Percentiles rank a stretch among this genome's conserved stretches.
Evolutionary conservation across 371 early-diverging fungal species (phyloP).

Genomic region (Syncephalastrum monosporum): DNA sequence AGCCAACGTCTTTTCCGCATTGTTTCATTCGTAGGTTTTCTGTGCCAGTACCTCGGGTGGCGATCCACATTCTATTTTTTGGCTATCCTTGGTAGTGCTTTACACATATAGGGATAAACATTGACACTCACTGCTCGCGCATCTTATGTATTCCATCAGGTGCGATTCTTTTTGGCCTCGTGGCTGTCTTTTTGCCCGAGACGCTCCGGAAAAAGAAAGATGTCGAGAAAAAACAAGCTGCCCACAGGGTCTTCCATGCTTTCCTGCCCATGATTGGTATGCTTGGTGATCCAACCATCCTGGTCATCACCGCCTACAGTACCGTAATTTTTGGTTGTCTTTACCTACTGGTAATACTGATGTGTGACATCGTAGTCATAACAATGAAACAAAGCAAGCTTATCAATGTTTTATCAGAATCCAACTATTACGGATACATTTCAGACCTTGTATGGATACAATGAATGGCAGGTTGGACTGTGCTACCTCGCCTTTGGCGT

Average conservation of each 20-base stretch:
- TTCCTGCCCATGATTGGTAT: slow-evolving; percentile 24
- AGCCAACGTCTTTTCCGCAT: neutral
- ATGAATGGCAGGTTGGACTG: slow-evolving; percentile 37
- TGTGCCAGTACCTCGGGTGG: slow-evolving; percentile 64
- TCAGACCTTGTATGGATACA: slow-evolving; percentile 26
- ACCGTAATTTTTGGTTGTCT: slow-evolving; percentile 29
- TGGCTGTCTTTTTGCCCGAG: slow-evolving; percentile 28
- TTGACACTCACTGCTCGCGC: neutral
- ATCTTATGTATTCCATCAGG: neutral
- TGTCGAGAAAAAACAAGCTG: neutral
- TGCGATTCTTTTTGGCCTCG: slow-evolving; percentile 18
- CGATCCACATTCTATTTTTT: slow-evolving; percentile 63
- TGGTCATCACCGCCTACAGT: slow-evolving; percentile 26
- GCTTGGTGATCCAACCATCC: slow-evolving; percentile 24
- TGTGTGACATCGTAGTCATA: neutral
- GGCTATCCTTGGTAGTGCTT: slow-evolving; percentile 39
- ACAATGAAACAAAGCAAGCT: neutral
- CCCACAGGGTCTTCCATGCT: slow-evolving; percentile 4
- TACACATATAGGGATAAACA: neutral
- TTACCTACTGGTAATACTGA: slow-evolving; percentile 22
- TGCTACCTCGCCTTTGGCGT: slow-evolving; percentile 48
- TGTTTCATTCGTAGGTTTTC: slow-evolving; percentile 30
- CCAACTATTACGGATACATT: slow-evolving; percentile 44
- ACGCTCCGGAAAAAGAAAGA: slow-evolving; percentile 17
- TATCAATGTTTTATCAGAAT: slow-evolving; percentile 21